These are phyloP conservation scores for Hypoxylon sp. DNA, from an alignment of 2,329 filamentous ascomycete genomes.

Conservation along the genomic window DNA sequence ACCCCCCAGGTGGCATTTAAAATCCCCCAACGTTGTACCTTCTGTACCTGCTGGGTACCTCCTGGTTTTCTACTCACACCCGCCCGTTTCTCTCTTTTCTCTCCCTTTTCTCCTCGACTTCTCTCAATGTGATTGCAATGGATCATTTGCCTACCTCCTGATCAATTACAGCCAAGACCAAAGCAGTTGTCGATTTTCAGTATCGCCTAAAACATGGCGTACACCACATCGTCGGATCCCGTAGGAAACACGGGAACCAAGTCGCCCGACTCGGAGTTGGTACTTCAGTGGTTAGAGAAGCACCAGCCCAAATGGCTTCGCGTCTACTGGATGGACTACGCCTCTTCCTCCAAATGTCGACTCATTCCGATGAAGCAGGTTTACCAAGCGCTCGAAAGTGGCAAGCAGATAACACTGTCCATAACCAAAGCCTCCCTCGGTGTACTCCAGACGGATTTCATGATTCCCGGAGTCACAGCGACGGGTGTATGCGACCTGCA, in stretches of 20 bases:
- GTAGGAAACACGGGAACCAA: not conserved
- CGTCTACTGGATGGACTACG: not conserved
- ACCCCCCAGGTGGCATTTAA: not conserved
- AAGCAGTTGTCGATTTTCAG: not conserved
- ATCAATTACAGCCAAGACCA: not conserved
- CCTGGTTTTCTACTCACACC: not conserved
- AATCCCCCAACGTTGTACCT: not conserved
- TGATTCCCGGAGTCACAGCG: not conserved
- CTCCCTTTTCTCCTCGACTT: not conserved
- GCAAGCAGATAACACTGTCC: not conserved
- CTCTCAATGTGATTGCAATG: not conserved
- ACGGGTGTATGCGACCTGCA: not conserved
- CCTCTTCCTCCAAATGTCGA: not conserved
- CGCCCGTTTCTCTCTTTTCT: not conserved
- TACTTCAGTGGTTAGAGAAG: not conserved
- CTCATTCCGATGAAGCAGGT: not conserved
- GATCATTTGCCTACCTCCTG: not conserved
- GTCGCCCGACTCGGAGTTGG: not conserved
- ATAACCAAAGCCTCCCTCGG: slow-evolving; percentile 2
- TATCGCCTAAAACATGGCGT: not conserved
- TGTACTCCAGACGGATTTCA: not conserved
- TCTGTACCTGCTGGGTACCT: too few species aligned
- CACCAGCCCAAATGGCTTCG: not conserved
- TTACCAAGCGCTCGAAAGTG: not conserved
- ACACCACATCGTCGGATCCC: not conserved